phyloP scores from a whole-genome alignment of 192 early-diverging fungal species.

The Coemansia sp. region DNA sequence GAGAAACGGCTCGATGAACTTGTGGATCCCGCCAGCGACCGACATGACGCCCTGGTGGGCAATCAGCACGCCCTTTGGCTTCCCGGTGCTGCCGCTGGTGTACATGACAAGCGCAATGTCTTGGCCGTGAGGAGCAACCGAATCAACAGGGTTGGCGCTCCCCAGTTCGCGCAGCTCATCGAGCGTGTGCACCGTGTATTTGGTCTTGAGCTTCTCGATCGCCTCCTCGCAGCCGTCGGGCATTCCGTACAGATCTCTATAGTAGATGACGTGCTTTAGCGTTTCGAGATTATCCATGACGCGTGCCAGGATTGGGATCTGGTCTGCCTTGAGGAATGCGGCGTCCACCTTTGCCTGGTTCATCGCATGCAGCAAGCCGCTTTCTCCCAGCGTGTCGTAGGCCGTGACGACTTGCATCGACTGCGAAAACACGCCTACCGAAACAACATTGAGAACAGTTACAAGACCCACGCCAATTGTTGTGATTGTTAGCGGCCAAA shows the following conservation, averaged over 20 bases:
- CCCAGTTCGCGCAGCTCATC: conserved; percentile 75
- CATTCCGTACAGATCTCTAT: conserved; percentile 52
- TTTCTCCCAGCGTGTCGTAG: conserved; percentile 83
- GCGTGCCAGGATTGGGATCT: conserved; percentile 49
- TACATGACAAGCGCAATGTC: conserved; percentile 91
- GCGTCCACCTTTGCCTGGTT: conserved; percentile 78
- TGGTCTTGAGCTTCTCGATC: conserved; percentile 61
- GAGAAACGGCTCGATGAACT: conserved; percentile 42
- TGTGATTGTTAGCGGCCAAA: not conserved
- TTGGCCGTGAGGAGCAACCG: conserved; percentile 13
- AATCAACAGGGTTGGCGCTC: conserved; percentile 56
- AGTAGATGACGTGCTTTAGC: conserved; percentile 66
- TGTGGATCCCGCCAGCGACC: conserved; percentile 54
- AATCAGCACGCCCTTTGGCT: conserved; percentile 92
- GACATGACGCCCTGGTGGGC: conserved; percentile 81
- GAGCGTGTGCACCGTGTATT: conserved; percentile 58
- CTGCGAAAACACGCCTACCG: conserved; percentile 58
- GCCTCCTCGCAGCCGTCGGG: conserved; percentile 57
- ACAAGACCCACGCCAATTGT: not conserved
- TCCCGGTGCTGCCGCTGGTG: conserved; percentile 85
- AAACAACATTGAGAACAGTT: not conserved
- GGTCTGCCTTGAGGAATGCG: conserved; percentile 66
- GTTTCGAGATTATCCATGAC: conserved; percentile 40
- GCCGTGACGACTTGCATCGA: conserved; percentile 79
- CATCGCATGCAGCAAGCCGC: conserved; percentile 84